Evolutionary conservation across 2,329 filamentous ascomycete genomes (phyloP), one percentile per base, ranked within the genome.

Genomic region (Diaporthe eres): DNA sequence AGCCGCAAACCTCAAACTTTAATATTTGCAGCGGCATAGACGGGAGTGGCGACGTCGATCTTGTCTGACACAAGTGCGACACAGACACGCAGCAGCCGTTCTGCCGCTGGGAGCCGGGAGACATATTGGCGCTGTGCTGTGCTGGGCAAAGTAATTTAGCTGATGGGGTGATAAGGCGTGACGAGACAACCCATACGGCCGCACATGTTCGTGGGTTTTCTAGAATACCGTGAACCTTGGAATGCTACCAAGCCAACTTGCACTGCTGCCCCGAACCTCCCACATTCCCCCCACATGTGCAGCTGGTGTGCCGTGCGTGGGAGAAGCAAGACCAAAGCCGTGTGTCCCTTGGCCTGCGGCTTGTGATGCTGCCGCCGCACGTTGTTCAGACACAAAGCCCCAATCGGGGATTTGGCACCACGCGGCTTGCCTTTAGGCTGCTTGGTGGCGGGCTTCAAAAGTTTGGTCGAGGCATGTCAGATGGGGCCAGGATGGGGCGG

Each of bases 31-130:
- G 65, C 65, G 65, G 65, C 31, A 28, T 39, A 39, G 65, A 70
- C 65, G 65, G 65, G 65, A 70, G 65, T 70, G 65, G 65, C 65
- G 51, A 70, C 42, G 65, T 55, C 65, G 65, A 70, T 70, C 65
- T 55, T 42, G 47, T 55, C 65, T 70, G 65, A 70, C 65, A 39
- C 47, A n/a, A 58, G 28, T 34, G 55, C 55, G 55, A 58, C 61
- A 31, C 39, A 31, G 44, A 65, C 31, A 68, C n/a, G 55, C 9
- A 25, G 19, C 17, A 70, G 13, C n/a, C 22, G 22, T n/a, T 7
- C 42, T 65, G 42, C 47, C n/a, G 22, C 8, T 31, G 34, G 10
- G 49, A 68, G 65, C 65, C 31, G 47, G 65, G 19, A 53, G 34
- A 31, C 60, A 22, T 22, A 39, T 22, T 49, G 61, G 42, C 42